A percentile compares a stretch with the other conserved stretches of the same genome.
Evolutionary conservation across 2,329 filamentous ascomycete species (phyloP).

Genomic region (Xylariaceae sp.): DNA sequence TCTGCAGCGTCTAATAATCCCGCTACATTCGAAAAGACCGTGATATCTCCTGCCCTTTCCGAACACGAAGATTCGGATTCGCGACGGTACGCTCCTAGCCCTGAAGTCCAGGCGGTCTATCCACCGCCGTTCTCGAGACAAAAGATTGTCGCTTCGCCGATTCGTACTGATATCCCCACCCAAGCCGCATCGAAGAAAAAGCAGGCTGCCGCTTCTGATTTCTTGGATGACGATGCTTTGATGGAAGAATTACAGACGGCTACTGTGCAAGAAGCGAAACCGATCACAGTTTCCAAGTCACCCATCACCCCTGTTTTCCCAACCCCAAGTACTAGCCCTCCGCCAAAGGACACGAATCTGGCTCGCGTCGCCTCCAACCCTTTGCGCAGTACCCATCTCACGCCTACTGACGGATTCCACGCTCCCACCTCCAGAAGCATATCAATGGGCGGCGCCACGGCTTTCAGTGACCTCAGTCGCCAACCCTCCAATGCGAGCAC

Average conservation of each 20-base stretch:
- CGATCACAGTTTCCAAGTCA: slow-evolving; percentile 74
- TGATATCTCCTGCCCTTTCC: background rate
- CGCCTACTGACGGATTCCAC: slow-evolving; percentile 43
- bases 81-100: slow-evolving; percentile 17
- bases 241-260: slow-evolving; percentile 83
- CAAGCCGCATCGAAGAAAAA: slow-evolving; percentile 31
- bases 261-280: slow-evolving; percentile 76
- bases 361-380: slow-evolving; percentile 48
- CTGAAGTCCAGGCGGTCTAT: slow-evolving; percentile 20
- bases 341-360: slow-evolving; percentile 31
- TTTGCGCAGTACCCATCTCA: slow-evolving; percentile 41
- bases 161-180: slow-evolving; percentile 45
- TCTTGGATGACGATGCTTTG: slow-evolving; percentile 60
- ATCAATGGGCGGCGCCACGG: slow-evolving; percentile 52
- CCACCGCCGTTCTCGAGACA: slow-evolving; percentile 33
- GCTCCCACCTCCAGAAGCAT: slow-evolving; percentile 46
- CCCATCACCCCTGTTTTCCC: slow-evolving; percentile 64
- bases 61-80: slow-evolving; percentile 9
- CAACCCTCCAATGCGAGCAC: slow-evolving; percentile 47
- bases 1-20: slow-evolving; percentile 22
- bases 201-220: slow-evolving; percentile 41
- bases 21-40: slow-evolving; percentile 7
- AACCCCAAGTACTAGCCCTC: slow-evolving; percentile 25
- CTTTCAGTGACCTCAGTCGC: slow-evolving; percentile 49
- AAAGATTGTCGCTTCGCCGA: slow-evolving; percentile 46